Conservation (phyloP, 1,284 basidiomycete genomes). For the Exobasidium rhododendri region DNA sequence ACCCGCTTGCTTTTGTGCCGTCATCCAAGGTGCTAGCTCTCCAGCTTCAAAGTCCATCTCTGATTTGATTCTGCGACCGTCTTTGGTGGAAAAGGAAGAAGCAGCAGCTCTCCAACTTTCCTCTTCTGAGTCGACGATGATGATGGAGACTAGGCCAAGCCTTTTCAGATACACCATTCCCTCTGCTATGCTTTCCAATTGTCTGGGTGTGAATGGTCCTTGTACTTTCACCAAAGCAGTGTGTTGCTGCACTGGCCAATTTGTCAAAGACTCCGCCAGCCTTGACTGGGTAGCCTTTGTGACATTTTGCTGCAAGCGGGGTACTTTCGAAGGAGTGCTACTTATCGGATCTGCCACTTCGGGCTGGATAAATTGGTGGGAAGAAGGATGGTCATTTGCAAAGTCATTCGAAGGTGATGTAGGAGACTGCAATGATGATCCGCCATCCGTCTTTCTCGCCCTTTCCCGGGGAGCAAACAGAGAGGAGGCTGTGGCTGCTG, state of each 20-base stretch:
- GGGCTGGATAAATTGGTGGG: conserved; percentile 12
- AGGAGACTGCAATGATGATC: neutral
- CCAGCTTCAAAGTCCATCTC: conserved; percentile 25
- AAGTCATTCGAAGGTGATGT: neutral
- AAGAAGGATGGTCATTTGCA: neutral
- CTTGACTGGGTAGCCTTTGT: conserved; percentile 16
- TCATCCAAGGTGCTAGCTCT: conserved; percentile 39
- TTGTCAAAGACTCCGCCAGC: conserved; percentile 24
- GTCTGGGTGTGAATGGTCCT: conserved; percentile 91
- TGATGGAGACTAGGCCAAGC: conserved; percentile 88
- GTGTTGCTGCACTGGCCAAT: conserved; percentile 63
- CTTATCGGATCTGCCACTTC: neutral
- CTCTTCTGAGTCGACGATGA: conserved; percentile 86
- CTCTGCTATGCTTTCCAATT: conserved; percentile 86
- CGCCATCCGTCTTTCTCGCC: neutral
- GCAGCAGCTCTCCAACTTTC: conserved; percentile 58
- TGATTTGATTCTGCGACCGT: conserved; percentile 27
- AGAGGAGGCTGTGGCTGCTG: conserved; percentile 8
- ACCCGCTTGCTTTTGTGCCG: conserved; percentile 18
- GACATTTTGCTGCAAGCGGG: conserved; percentile 19
- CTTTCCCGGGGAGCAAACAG: neutral
- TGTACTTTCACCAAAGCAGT: conserved; percentile 95
- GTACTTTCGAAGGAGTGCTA: conserved; percentile 8
- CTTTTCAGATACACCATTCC: conserved; percentile 94
- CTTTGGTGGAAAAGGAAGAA: conserved; percentile 21